Evolutionary conservation across 2,329 filamentous ascomycete genomes (phyloP), one percentile per base, ranked within the genome.

Genomic region (Trichothecium roseum): DNA sequence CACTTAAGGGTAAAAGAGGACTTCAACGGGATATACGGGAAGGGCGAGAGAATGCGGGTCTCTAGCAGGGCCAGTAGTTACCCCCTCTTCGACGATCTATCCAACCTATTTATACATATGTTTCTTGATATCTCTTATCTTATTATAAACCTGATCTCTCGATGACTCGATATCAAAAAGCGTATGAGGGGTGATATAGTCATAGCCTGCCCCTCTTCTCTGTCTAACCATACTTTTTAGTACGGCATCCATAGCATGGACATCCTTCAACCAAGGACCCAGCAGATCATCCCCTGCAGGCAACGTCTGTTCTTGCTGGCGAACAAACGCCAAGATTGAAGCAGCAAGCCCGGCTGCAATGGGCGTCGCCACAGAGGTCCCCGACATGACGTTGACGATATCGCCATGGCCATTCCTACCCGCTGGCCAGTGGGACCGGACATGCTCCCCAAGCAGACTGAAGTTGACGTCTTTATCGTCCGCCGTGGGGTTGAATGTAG

Each of bases 311-410:
- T 35, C 28, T 12, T 35, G 24, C 28, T 31, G 29, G 13, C 29
- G 29, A 5, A 31, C 29, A 31, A 31, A 31, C 4, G 29, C 10
- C 29, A 44, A 8, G 4, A 44, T n/a, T 13, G 38, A 44, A 4
- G 43, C 41, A 4, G 39, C 39, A 4, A 43, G 36, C 14, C 43
- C 41, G 4, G 35, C 41, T n/a, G 28, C 28, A 14, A 45, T 42
- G 5, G 43, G 41, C 1, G 41, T 45, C n/a, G 43, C 37, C 13
- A 33, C 39, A 4, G 43, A 43, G 2, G 43, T 45, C 8, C 43
- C 41, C 2, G 39, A 39, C 16, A 20, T 35, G 3, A 31, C 29
- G 10, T 7, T 10, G 8, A 22, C 8, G 6, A 4, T 13, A 32
- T 16, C 9, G 18, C 9, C n/a, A 16, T 28, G 5, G 13, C 14